Percentiles rank a stretch among this genome's conserved stretches.
Evolutionary conservation across 2,329 filamentous ascomycete genomes (phyloP).

Genomic region (Ophiostoma novo-ulmi): DNA sequence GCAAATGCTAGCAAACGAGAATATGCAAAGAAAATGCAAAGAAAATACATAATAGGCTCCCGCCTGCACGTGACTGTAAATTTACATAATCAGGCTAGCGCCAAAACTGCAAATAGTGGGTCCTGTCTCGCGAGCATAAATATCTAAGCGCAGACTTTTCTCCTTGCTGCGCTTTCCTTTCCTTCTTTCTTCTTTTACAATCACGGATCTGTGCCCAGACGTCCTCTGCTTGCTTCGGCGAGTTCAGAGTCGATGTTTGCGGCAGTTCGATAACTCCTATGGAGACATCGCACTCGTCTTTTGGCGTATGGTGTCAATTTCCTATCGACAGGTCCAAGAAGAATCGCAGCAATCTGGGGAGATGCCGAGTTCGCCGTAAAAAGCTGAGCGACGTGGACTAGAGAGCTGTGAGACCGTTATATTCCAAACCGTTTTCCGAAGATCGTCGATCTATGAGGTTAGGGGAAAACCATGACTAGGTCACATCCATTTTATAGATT

Average conservation of each 20-base stretch:
- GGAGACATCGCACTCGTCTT: slow-evolving; percentile 62
- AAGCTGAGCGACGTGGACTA: slow-evolving; percentile 63
- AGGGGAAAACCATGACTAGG: slow-evolving; percentile 81
- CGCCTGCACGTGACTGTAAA: background rate
- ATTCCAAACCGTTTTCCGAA: slow-evolving; percentile 86
- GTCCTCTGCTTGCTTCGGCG: slow-evolving; percentile 57
- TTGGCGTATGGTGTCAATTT: slow-evolving; percentile 69
- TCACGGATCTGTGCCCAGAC: slow-evolving; percentile 80
- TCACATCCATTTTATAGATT: slow-evolving; percentile 50
- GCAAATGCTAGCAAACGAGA: background rate
- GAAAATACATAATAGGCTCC: too few species aligned
- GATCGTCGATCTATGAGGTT: slow-evolving; percentile 83
- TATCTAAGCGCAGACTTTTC: slow-evolving; percentile 21
- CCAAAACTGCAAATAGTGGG: background rate
- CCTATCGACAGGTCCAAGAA: slow-evolving; percentile 95
- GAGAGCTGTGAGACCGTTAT: slow-evolving; percentile 61
- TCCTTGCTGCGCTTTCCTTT: slow-evolving; percentile 36
- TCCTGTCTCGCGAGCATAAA: slow-evolving; percentile 5
- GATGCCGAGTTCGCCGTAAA: slow-evolving; percentile 60
- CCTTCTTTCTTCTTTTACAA: slow-evolving; percentile 36
- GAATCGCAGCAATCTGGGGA: slow-evolving; percentile 52
- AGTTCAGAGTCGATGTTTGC: slow-evolving; percentile 70
- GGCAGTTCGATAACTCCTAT: slow-evolving; percentile 77
- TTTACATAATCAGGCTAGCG: background rate
- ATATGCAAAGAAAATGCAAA: background rate